Percentiles rank a stretch among this genome's conserved stretches.
These are phyloP conservation scores for Dacryopinax primogenitus DNA, from an alignment of 768 basidiomycete species.

Conservation along the genomic window DNA sequence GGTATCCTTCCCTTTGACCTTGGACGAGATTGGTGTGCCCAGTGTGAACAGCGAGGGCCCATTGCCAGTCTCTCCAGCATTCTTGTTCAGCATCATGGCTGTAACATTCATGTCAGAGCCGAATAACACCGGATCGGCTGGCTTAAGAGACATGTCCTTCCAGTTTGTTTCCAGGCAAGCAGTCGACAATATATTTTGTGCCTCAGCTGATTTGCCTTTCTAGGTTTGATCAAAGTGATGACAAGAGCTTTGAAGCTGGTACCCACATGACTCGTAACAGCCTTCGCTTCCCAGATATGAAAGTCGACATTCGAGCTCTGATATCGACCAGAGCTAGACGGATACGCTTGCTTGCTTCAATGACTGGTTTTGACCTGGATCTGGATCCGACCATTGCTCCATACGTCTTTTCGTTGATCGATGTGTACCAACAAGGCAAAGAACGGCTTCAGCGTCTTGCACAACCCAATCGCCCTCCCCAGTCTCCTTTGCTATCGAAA, in stretches of 20 bases:
- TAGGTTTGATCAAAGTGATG: constrained; percentile 66
- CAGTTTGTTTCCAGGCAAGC: constrained; percentile 71
- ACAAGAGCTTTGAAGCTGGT: constrained; percentile 57
- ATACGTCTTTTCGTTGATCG: constrained; percentile 66
- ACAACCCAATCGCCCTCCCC: constrained; percentile 17
- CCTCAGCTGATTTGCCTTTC: too few species aligned
- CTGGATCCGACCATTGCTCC: constrained; percentile 68
- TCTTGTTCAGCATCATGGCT: constrained; percentile 70
- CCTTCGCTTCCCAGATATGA: constrained; percentile 69
- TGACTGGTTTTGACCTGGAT: constrained; percentile 76
- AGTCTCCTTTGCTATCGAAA: background rate
- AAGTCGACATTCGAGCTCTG: constrained; percentile 52
- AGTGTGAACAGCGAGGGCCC: constrained; percentile 28
- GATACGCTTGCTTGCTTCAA: constrained; percentile 50
- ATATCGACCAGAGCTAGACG: constrained; percentile 38
- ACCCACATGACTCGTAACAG: constrained; percentile 57
- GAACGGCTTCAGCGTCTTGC: constrained; percentile 59
- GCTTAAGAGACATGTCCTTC: constrained; percentile 60
- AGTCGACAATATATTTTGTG: background rate
- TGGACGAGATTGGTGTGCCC: constrained; percentile 45
- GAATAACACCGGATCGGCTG: constrained; percentile 66
- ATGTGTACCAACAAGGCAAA: constrained; percentile 73
- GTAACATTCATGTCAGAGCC: constrained; percentile 59
- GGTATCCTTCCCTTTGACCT: constrained; percentile 75
- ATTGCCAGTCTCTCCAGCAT: constrained; percentile 50